Percentiles rank a stretch among this genome's conserved stretches.
phyloP scores from a whole-genome alignment of 352 stramenopile genomes.

The Aphanomyces stellatus region DNA sequence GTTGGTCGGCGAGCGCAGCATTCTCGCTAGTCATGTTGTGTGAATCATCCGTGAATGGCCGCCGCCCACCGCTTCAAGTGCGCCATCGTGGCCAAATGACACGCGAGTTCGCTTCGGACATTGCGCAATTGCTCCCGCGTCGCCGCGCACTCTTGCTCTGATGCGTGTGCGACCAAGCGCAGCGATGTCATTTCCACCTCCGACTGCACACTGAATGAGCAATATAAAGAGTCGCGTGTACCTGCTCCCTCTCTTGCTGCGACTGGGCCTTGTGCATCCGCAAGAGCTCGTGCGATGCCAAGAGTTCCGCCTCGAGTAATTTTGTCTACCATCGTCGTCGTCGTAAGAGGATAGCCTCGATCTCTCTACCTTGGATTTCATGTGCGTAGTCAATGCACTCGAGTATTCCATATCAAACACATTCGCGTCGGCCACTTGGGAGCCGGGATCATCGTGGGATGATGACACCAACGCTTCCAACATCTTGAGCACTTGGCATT shows the following conservation, averaged over 20 bases:
- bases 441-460: too few species aligned
- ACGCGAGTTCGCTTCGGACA: slow-evolving; percentile 4
- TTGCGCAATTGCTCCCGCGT: neutral
- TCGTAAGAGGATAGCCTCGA: too few species aligned
- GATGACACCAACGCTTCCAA: neutral
- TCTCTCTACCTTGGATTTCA: neutral
- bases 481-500: neutral
- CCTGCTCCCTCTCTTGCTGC: neutral
- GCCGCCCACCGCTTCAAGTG: neutral
- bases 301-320: slow-evolving; percentile 7
- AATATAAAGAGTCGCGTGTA: neutral
- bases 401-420: neutral
- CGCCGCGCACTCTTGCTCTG: neutral
- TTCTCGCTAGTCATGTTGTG: neutral
- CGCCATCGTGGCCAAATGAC: slow-evolving; percentile 3
- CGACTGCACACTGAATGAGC: neutral
- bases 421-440: neutral
- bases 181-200: neutral
- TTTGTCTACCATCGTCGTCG: too few species aligned
- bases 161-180: neutral
- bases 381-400: neutral
- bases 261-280: slow-evolving; percentile 2
- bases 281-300: slow-evolving; percentile 1
- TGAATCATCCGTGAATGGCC: neutral
- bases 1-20: neutral